A percentile compares a stretch with the other conserved stretches of the same genome.
phyloP scores from a whole-genome alignment of 2,329 filamentous ascomycete species.

The Penicillium sumatraense region DNA sequence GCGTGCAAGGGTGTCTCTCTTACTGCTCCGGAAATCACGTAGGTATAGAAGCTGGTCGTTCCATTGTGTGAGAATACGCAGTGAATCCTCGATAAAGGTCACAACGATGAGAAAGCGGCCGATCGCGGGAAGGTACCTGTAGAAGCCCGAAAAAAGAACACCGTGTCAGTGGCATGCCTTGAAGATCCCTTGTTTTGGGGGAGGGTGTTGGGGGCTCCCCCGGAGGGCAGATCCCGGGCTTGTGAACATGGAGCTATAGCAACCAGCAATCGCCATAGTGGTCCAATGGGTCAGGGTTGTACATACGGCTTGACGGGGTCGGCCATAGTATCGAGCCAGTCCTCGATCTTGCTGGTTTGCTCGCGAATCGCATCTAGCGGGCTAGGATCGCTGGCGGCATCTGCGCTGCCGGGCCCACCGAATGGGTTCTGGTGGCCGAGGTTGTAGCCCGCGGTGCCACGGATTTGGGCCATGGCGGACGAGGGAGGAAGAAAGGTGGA shows the following conservation, averaged over 20 bases:
- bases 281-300: constrained; percentile 7
- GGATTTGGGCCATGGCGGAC: constrained; percentile 55
- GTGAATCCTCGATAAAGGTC: constrained; percentile 94
- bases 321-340: constrained; percentile 81
- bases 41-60: constrained; percentile 91
- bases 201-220: neutral
- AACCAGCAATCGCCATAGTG: neutral
- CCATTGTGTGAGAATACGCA: constrained; percentile 98
- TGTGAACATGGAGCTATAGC: neutral
- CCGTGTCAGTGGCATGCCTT: constrained; percentile 33
- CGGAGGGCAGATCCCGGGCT: neutral
- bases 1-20: constrained; percentile 38
- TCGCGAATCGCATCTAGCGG: constrained; percentile 86
- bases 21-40: constrained; percentile 91
- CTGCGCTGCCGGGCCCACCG: constrained; percentile 62
- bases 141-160: constrained; percentile 31
- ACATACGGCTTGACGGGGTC: constrained; percentile 95
- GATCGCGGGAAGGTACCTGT: constrained; percentile 89
- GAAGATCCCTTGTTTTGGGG: constrained; percentile 23
- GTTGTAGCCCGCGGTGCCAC: constrained; percentile 80
- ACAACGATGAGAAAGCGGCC: constrained; percentile 97
- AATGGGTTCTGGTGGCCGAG: constrained; percentile 76
- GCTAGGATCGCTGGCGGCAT: constrained; percentile 70
- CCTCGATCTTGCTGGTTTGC: constrained; percentile 98
- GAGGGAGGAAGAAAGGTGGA: constrained; percentile 1